phyloP scores from a whole-genome alignment of 140 eudicot genomes.

The Ambrosia hybrid region DNA sequence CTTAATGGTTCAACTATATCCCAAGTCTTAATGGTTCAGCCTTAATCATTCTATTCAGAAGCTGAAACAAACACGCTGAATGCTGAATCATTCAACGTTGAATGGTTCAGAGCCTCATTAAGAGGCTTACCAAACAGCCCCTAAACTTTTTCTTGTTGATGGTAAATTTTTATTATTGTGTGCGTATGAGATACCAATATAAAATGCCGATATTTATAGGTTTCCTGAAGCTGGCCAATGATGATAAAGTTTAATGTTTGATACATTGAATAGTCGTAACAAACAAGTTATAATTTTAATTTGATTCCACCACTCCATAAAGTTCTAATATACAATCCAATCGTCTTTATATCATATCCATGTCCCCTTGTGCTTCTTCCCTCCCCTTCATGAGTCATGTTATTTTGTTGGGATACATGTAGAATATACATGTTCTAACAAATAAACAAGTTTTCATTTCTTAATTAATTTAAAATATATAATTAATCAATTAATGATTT shows the following conservation, averaged over 20 bases:
- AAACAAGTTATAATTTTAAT: background rate
- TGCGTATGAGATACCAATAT: no score
- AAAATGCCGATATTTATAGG: no score
- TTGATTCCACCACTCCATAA: slow-evolving; percentile 8
- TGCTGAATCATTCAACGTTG: no score
- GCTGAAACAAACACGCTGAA: no score
- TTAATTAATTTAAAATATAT: background rate
- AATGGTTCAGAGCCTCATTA: no score
- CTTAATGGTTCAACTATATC: no score
- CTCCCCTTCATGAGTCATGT: slow-evolving; percentile 9
- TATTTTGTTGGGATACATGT: slow-evolving; percentile 15
- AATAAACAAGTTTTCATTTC: background rate
- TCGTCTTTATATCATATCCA: slow-evolving; percentile 12
- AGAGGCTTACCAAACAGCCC: no score
- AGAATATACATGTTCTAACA: slow-evolving; percentile 18
- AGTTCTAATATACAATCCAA: background rate
- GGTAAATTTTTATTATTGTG: no score
- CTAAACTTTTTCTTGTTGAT: no score
- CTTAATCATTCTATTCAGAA: no score
- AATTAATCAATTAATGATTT: background rate
- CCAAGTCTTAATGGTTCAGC: no score
- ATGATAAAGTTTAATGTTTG: background rate
- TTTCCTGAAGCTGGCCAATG: background rate
- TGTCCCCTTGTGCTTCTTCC: slow-evolving; percentile 1
- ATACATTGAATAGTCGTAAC: slow-evolving; percentile 15